Evolutionary conservation across 2,329 filamentous ascomycete genomes (phyloP).

Genomic region (Leptographium flavum): DNA sequence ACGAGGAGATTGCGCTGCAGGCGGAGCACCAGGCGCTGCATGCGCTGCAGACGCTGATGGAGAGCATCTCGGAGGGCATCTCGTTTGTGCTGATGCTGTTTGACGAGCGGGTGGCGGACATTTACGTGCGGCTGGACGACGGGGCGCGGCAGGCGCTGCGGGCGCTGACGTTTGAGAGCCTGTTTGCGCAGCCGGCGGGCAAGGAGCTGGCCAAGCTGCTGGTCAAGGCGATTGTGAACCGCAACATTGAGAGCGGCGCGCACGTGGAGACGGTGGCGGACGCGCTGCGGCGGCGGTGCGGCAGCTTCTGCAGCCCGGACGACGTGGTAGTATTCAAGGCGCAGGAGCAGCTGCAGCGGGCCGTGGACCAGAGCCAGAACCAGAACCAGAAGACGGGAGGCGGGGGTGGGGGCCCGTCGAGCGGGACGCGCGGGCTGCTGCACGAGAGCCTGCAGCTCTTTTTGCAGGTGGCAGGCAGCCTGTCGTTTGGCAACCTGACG

Average conservation of each 20-base stretch:
- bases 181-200: conserved; percentile 68
- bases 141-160: conserved; percentile 53
- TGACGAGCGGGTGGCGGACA: conserved; percentile 83
- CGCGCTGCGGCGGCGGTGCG: conserved; percentile 79
- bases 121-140: conserved; percentile 62
- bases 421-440: conserved; percentile 62
- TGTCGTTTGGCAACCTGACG: conserved; percentile 69
- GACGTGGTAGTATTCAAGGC: conserved; percentile 98
- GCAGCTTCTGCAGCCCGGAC: conserved; percentile 93
- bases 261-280: conserved; percentile 97
- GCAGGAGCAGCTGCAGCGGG: conserved; percentile 84
- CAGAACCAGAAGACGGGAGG: too few species aligned
- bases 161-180: conserved; percentile 70
- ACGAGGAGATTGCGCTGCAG: conserved; percentile 84
- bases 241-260: conserved; percentile 90
- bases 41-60: conserved; percentile 71
- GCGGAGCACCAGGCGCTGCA: conserved; percentile 89
- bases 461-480: conserved; percentile 69
- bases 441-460: conserved; percentile 85
- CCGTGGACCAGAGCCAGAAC: conserved; percentile 62
- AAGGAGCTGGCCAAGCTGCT: conserved; percentile 85
- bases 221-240: conserved; percentile 95
- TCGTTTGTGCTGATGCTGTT: conserved; percentile 92
- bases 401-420: too few species aligned
- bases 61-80: conserved; percentile 88